Conservation (phyloP, 2,329 filamentous ascomycete genomes). For the Ophiocordyceps camponoti-saundersi region DNA sequence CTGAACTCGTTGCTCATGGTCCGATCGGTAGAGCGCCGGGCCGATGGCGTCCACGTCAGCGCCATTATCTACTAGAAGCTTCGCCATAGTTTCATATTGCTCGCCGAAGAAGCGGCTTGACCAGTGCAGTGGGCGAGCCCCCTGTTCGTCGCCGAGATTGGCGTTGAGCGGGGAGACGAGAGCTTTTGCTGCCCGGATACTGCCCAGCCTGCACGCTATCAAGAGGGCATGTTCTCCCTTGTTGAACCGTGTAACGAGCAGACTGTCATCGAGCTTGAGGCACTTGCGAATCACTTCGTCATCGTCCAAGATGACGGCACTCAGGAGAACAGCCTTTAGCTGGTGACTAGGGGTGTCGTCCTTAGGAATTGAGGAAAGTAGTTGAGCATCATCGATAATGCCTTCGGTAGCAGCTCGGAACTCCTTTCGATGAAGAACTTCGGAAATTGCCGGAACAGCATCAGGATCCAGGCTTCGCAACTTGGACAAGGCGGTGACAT, state of each 20-base stretch:
- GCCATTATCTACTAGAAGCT: not conserved
- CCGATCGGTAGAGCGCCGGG: not conserved
- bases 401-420: not conserved
- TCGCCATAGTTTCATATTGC: not conserved
- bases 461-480: not conserved
- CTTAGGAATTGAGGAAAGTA: not conserved
- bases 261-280: not conserved
- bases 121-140: not conserved
- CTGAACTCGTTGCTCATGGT: not conserved
- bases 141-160: not conserved
- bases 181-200: not conserved
- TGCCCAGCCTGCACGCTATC: not conserved
- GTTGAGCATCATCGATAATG: not conserved
- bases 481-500: not conserved
- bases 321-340: not conserved
- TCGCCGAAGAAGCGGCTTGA: not conserved
- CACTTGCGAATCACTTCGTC: not conserved
- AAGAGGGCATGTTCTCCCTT: not conserved
- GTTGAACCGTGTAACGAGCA: not conserved
- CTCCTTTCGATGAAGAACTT: not conserved
- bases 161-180: not conserved
- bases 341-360: not conserved
- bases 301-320: not conserved
- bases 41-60: not conserved
- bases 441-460: not conserved